Percentiles rank a stretch among this genome's conserved stretches.
Evolutionary conservation across 2,329 filamentous ascomycete genomes (phyloP).

Genomic region (Plenodomus biglobosus): DNA sequence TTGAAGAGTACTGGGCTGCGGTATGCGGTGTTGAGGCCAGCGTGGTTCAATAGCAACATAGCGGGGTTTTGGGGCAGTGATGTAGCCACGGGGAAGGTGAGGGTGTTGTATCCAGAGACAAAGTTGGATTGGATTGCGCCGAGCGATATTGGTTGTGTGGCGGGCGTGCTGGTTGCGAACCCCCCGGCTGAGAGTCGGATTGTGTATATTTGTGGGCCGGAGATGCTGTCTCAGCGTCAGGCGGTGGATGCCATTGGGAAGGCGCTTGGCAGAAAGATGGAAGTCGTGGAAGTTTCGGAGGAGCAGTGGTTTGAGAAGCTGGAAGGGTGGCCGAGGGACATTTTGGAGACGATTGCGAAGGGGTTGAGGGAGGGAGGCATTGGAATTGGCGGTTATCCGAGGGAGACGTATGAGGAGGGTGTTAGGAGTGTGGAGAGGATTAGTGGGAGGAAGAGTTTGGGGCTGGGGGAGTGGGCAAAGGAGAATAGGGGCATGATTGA

Average conservation of each 20-base stretch:
- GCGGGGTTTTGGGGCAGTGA: slow-evolving; percentile 24
- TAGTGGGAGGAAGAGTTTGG: slow-evolving; percentile 6
- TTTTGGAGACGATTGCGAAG: slow-evolving; percentile 3
- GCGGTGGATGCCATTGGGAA: slow-evolving; percentile 2
- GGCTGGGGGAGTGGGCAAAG: slow-evolving; percentile 8
- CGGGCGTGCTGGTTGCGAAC: slow-evolving; percentile 45
- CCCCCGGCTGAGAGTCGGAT: slow-evolving; percentile 26
- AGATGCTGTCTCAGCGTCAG: slow-evolving; percentile 29
- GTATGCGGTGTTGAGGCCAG: slow-evolving; percentile 49
- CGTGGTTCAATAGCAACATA: slow-evolving; percentile 50
- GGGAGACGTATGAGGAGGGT: slow-evolving; percentile 21
- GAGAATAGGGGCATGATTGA: slow-evolving; percentile 2
- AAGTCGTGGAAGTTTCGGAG: slow-evolving; percentile 5
- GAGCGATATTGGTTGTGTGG: slow-evolving; percentile 51
- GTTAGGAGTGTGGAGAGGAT: slow-evolving; percentile 16
- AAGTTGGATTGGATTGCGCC: slow-evolving; percentile 47
- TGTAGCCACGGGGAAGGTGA: slow-evolving; percentile 38
- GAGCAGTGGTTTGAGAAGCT: slow-evolving; percentile 2
- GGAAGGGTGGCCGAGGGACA: slow-evolving; percentile 1
- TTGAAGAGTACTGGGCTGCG: slow-evolving; percentile 47
- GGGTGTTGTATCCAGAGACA: slow-evolving; percentile 32
- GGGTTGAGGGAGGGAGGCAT: slow-evolving; percentile 43
- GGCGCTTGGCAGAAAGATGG: slow-evolving; percentile 3
- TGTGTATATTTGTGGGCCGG: slow-evolving; percentile 45
- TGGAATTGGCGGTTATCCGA: slow-evolving; percentile 52